Conservation (phyloP, 106 monocot genomes). For the Cymbidium sinense region DNA sequence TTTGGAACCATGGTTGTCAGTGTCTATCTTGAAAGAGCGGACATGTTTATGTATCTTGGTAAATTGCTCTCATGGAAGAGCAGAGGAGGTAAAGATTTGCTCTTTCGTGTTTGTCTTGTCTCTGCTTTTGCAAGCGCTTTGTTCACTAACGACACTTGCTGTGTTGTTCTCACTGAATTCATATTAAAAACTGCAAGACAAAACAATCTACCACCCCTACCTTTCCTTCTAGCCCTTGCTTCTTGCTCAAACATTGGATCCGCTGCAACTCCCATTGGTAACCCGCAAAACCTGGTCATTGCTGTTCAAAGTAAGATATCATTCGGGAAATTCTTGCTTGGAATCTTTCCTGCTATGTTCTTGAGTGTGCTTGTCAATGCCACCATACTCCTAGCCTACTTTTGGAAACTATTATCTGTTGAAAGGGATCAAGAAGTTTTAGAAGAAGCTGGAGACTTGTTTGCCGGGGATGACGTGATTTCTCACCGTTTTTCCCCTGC, state of each 20-base stretch:
- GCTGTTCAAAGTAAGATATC: conserved; percentile 42
- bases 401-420: conserved; percentile 26
- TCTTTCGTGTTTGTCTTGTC: conserved; percentile 32
- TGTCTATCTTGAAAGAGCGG: conserved; percentile 35
- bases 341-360: conserved; percentile 36
- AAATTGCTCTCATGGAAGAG: conserved; percentile 38
- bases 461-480: conserved; percentile 15
- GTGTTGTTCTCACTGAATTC: conserved; percentile 45
- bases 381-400: conserved; percentile 17
- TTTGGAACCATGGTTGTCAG: conserved; percentile 58
- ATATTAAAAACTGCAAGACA: conserved; percentile 30
- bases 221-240: conserved; percentile 48
- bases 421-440: conserved; percentile 18
- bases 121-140: conserved; percentile 39
- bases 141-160: conserved; percentile 50
- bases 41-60: conserved; percentile 40
- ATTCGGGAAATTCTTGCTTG: conserved; percentile 34
- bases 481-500: conserved; percentile 30
- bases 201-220: conserved; percentile 33
- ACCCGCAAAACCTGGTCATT: conserved; percentile 48
- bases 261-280: conserved; percentile 40
- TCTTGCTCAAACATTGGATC: conserved; percentile 51
- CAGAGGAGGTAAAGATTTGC: conserved; percentile 36
- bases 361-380: conserved; percentile 27
- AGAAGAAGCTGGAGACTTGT: neutral